Evolutionary conservation across 768 basidiomycete species (phyloP).

Genomic region (Ramaria sp.): DNA sequence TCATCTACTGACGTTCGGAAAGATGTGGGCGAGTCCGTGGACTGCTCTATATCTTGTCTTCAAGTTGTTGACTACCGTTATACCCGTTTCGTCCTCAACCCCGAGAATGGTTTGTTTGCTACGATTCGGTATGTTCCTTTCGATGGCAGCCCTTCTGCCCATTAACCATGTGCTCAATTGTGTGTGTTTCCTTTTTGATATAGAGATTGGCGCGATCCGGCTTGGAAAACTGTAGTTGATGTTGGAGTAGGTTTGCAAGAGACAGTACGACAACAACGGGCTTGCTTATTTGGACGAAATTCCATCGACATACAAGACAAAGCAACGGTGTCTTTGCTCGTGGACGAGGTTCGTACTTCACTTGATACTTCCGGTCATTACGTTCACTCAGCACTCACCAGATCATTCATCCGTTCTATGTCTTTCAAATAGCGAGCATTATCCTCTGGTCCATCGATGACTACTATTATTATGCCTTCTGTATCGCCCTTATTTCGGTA

Average conservation of each 20-base stretch:
- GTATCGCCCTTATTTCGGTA: conserved; percentile 84
- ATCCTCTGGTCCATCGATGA: conserved; percentile 90
- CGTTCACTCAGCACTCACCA: conserved; percentile 15
- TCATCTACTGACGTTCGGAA: not conserved
- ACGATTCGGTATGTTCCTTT: conserved; percentile 58
- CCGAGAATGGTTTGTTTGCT: conserved; percentile 67
- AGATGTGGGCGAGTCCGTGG: conserved; percentile 13
- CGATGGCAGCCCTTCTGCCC: not conserved
- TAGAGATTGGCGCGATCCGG: conserved; percentile 86
- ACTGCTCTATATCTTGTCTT: conserved; percentile 38
- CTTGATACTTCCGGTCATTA: not conserved
- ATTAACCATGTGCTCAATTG: not conserved
- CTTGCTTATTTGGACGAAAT: conserved; percentile 72
- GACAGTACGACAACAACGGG: conserved; percentile 49
- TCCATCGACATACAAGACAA: conserved; percentile 87
- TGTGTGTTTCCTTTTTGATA: no score
- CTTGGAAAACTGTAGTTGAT: conserved; percentile 50
- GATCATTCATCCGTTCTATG: conserved; percentile 96
- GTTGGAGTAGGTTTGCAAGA: conserved; percentile 57
- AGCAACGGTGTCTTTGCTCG: conserved; percentile 59
- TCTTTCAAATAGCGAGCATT: conserved; percentile 96
- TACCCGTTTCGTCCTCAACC: conserved; percentile 81
- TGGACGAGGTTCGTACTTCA: conserved; percentile 66
- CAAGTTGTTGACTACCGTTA: conserved; percentile 86
- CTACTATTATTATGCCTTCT: conserved; percentile 96